Base-by-base conservation (phyloP, 495 filamentous ascomycete genomes). In the Bathelium albidoporum region DNA sequence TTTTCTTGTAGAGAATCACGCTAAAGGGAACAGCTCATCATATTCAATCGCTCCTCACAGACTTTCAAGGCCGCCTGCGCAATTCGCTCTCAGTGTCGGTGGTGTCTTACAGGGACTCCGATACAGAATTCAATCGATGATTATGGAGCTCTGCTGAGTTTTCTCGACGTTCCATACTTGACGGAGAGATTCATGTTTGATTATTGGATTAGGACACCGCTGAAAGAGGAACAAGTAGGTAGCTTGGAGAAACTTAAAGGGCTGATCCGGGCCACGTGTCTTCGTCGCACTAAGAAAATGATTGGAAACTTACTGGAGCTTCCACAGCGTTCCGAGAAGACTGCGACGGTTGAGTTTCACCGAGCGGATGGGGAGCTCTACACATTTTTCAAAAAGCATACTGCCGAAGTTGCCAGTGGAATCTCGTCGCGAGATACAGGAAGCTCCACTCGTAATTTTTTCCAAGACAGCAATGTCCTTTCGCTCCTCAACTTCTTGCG, bases 31-130 rank as follows among this genome's bases (percentile, higher is more conserved):
- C 58, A 68, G 94, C 92, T 16, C 94, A 98, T 76, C 87, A 85
- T 70, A 96, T 98, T 67, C 86, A 90, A 94, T 69, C 88, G 89
- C 65, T 79, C 78, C n/a, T 92, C 92, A 0, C 76, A 85, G 62
- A 86, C 90, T 59, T 92, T 89, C 12, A 89, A 91, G 70, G 87
- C 89, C 0, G 86, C 92, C 16, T 88, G 90, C 66, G 80, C 83
- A 24, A 78, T 98, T 12, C 80, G 87, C 59, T 88, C 90, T 3
- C 81, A 88, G 68, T 83, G 92, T 29, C 85, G 91, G 22, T 98
- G 94, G 94, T 91, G 93, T 1, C 90, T 98, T 10, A 97, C 94
- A 1, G 92, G 93, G 53, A 95, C 90, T 0, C 89, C 91, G 0
- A 87, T 94, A 20, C 89, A 95, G 71, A 97, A 98, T 71, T 86